A percentile compares a stretch with the other conserved stretches of the same genome.
Conservation (phyloP, 495 filamentous ascomycete genomes). For the Penicillium lividum region DNA sequence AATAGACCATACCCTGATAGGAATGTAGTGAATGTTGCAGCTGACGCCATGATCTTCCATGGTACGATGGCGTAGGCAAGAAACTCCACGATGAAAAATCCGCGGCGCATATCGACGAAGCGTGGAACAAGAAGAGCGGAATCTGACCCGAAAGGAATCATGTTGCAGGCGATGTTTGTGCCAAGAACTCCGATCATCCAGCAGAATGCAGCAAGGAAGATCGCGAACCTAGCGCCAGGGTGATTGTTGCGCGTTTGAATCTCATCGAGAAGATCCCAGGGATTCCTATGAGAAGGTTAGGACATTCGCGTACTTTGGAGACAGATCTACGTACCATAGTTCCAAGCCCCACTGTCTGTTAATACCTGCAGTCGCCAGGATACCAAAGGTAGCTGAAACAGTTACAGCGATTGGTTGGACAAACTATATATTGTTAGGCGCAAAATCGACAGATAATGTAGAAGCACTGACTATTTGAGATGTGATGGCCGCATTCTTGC, state of each 20-base stretch:
- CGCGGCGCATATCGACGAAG: slow-evolving; percentile 2
- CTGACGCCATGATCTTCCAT: slow-evolving; percentile 1
- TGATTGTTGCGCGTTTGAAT: background rate
- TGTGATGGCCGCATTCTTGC: background rate
- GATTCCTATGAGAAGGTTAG: background rate
- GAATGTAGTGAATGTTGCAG: background rate
- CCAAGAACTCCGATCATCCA: background rate
- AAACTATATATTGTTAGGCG: background rate
- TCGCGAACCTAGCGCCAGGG: background rate
- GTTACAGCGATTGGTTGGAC: background rate
- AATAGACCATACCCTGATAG: background rate
- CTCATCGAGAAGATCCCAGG: slow-evolving; percentile 1
- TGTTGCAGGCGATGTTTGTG: slow-evolving; percentile 4
- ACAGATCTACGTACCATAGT: background rate
- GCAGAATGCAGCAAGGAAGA: slow-evolving; percentile 1
- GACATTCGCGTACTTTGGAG: no score
- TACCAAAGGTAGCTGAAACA: slow-evolving; percentile 2
- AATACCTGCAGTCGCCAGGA: background rate
- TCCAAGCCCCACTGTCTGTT: background rate
- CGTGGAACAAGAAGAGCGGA: background rate
- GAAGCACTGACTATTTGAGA: background rate
- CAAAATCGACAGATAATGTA: no score
- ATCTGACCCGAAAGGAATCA: slow-evolving; percentile 6
- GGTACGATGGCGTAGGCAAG: background rate
- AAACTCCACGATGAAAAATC: background rate